Evolutionary conservation across 2,329 filamentous ascomycete genomes (phyloP).

Genomic region (Trichoderma lentiforme): DNA sequence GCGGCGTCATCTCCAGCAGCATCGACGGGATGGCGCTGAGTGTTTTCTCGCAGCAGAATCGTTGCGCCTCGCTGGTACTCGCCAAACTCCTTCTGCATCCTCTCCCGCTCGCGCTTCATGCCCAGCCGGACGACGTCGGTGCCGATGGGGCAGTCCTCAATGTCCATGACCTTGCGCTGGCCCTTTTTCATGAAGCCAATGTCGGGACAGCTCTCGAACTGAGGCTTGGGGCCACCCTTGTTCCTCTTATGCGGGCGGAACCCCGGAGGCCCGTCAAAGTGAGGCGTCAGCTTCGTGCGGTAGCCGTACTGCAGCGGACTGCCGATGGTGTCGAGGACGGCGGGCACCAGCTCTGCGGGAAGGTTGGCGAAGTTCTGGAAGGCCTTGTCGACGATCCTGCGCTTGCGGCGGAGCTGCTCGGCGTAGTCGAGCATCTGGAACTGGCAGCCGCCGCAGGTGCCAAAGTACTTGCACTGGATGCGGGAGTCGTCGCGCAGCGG

Average conservation of each 20-base stretch:
- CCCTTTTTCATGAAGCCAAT: conserved; percentile 92
- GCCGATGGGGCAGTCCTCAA: conserved; percentile 95
- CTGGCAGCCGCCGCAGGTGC: conserved; percentile 85
- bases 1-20: conserved; percentile 25
- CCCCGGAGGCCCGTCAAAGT: conserved; percentile 77
- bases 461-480: conserved; percentile 82
- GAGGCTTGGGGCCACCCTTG: conserved; percentile 44
- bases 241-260: conserved; percentile 47
- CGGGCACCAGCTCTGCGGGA: conserved; percentile 68
- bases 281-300: conserved; percentile 93
- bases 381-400: conserved; percentile 82
- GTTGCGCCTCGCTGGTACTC: conserved; percentile 82
- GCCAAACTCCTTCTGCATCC: conserved; percentile 66
- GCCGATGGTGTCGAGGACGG: conserved; percentile 78
- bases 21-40: conserved; percentile 60
- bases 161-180: conserved; percentile 77
- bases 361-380: conserved; percentile 89
- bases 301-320: conserved; percentile 91
- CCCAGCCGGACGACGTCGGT: conserved; percentile 81
- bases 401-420: conserved; percentile 83
- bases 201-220: conserved; percentile 64
- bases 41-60: conserved; percentile 83
- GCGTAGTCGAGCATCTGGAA: conserved; percentile 94
- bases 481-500: conserved; percentile 72
- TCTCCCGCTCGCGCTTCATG: conserved; percentile 72